phyloP scores from a whole-genome alignment of 108 stramenopile genomes.

The Aurantiochytrium sp. region DNA sequence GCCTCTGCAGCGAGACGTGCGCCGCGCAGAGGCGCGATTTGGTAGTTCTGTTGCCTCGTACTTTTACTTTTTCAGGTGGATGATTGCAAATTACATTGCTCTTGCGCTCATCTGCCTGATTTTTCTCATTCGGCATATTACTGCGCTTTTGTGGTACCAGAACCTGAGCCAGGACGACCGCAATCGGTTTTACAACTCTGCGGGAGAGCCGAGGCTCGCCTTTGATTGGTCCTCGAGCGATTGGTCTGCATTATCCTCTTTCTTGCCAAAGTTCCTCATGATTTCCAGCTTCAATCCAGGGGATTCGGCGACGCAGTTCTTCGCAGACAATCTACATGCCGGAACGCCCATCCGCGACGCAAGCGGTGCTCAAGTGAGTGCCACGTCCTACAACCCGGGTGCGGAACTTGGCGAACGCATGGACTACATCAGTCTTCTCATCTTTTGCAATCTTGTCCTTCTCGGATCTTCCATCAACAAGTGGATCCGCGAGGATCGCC shows the following conservation, averaged over 20 bases:
- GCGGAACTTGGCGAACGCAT: conserved; percentile 4
- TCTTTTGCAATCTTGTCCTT: background rate
- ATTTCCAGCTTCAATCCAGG: background rate
- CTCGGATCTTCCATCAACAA: background rate
- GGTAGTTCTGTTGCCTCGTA: background rate
- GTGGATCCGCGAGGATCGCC: background rate
- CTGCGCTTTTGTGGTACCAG: background rate
- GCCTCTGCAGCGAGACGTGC: background rate
- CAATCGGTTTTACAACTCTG: background rate
- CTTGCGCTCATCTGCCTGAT: background rate
- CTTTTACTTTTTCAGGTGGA: conserved; percentile 2
- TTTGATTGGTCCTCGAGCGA: background rate
- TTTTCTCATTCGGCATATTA: background rate
- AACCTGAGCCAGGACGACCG: background rate
- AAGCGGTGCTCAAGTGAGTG: background rate
- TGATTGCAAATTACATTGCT: background rate
- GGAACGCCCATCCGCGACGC: background rate
- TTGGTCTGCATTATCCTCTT: background rate
- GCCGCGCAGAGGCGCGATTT: background rate
- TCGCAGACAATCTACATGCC: background rate
- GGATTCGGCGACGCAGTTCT: background rate
- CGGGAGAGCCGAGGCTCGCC: background rate
- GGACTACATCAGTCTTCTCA: conserved; percentile 1
- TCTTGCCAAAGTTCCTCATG: background rate
- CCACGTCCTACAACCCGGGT: background rate